Evolutionary conservation across 2,329 filamentous ascomycete genomes (phyloP), one percentile per base, ranked within the genome.

Genomic region (Xylaria sp.): DNA sequence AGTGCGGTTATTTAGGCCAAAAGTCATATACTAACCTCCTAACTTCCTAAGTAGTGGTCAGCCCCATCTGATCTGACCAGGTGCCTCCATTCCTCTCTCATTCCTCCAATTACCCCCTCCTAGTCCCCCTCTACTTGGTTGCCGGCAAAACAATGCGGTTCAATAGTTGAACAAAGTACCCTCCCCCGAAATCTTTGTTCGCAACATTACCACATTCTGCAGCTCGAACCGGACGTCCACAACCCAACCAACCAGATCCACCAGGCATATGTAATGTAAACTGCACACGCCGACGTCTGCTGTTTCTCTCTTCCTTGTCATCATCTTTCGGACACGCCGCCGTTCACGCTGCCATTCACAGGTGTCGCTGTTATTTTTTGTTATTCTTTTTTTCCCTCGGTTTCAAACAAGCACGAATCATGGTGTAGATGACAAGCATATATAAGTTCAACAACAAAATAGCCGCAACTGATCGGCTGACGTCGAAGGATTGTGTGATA

Each of bases 71-170:
- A 47, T 13, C 23, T 21, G n/a, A n/a, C 16, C 44, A 47, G 18
- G 5, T 27, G 21, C 12, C 18, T 47, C 40, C 25, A 51, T 62
- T 48, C 23, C 21, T 23, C 44, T 23, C 44, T 12, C 44, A 48
- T 47, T 50, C 54, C 50, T 63, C 60, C 60, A 55, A 48, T 48
- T 27, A 37, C 50, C 48, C 50, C 50, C 48, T 42, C 48, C 47
- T 16, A 16, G 13, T 29, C 48, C 25, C 25, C 25, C n/a, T 21
- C 18, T 47, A 23, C n/a, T 13, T 23, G 4, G 44, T 48, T 13
- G 29, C 51, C 51, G 51, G 51, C 51, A 37, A 55, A 50, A 48
- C 57, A 60, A 16, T 48, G 27, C 23, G n/a, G 59, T 53, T 61
- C 35, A 23, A 47, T n/a, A n/a, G n/a, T 47, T 47, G 16, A 21